Percentiles rank a stretch among this genome's conserved stretches.
Conservation (phyloP, 305 asterid species). For the Solanum hybrid region DNA sequence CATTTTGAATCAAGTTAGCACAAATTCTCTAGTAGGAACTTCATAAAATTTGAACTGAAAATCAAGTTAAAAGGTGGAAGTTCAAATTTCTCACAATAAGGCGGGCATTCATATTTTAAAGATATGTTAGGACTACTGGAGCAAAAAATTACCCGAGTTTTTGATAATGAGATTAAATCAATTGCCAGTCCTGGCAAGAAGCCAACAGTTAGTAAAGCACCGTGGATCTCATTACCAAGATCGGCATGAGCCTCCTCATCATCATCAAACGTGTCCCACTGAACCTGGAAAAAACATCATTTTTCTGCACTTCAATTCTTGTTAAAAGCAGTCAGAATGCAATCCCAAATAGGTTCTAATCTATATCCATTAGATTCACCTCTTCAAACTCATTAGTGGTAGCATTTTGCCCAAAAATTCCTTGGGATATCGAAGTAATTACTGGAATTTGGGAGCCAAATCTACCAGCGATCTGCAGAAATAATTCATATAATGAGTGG, state of each 20-base stretch:
- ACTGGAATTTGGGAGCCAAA: conserved; percentile 12
- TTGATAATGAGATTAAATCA: conserved; percentile 38
- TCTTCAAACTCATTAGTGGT: conserved; percentile 9
- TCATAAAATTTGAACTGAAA: neutral
- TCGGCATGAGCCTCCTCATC: conserved; percentile 27
- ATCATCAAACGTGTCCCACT: conserved; percentile 51
- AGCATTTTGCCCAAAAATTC: conserved; percentile 13
- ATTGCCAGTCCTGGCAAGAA: conserved; percentile 65
- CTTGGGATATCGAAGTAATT: conserved; percentile 11
- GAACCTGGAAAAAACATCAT: conserved; percentile 37
- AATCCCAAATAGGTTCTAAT: neutral
- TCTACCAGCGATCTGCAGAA: conserved; percentile 13
- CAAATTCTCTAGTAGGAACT: neutral
- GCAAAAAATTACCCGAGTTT: conserved; percentile 23
- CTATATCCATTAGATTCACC: neutral
- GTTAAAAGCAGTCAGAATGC: neutral
- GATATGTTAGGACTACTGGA: neutral
- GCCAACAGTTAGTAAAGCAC: conserved; percentile 63
- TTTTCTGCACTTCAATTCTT: conserved; percentile 5
- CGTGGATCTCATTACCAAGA: conserved; percentile 25
- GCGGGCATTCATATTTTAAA: neutral
- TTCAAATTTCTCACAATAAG: neutral
- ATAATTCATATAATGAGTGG: neutral
- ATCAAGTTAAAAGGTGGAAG: neutral
- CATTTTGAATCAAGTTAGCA: conserved; percentile 11